phyloP scores from a whole-genome alignment of 495 filamentous ascomycete genomes.

The Xylaria venustula region DNA sequence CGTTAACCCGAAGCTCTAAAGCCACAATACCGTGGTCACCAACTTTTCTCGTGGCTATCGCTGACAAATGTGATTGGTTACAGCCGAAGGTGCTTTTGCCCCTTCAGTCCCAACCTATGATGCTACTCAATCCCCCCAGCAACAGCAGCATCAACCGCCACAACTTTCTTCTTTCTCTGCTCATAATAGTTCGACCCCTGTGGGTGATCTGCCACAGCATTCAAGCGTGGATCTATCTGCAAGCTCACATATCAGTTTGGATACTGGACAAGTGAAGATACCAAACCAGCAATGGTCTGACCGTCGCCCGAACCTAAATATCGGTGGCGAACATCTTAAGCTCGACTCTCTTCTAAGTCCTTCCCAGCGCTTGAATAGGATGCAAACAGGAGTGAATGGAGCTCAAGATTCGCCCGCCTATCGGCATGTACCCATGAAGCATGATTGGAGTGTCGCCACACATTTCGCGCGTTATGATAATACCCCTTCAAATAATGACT shows the following conservation, averaged over 20 bases:
- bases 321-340: slow-evolving; percentile 60
- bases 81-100: slow-evolving; percentile 21
- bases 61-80: slow-evolving; percentile 7
- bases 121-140: slow-evolving; percentile 7
- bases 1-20: slow-evolving; percentile 19
- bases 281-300: slow-evolving; percentile 54
- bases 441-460: slow-evolving; percentile 43
- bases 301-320: slow-evolving; percentile 59
- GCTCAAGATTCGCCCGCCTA: slow-evolving; percentile 36
- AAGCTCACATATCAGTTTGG: slow-evolving; percentile 4
- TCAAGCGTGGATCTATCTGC: slow-evolving; percentile 24
- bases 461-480: background rate
- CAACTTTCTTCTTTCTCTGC: slow-evolving; percentile 23
- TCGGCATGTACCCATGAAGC: slow-evolving; percentile 40
- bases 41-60: background rate
- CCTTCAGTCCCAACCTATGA: slow-evolving; percentile 19
- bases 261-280: slow-evolving; percentile 12
- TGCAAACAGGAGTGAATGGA: slow-evolving; percentile 37
- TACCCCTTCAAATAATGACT: background rate
- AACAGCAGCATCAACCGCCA: slow-evolving; percentile 8
- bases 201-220: slow-evolving; percentile 37
- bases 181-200: slow-evolving; percentile 33
- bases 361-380: slow-evolving; percentile 30
- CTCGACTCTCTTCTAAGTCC: slow-evolving; percentile 67
- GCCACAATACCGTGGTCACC: background rate